Conservation (phyloP, 2,329 filamentous ascomycete genomes). For the Fusarium robinianum region DNA sequence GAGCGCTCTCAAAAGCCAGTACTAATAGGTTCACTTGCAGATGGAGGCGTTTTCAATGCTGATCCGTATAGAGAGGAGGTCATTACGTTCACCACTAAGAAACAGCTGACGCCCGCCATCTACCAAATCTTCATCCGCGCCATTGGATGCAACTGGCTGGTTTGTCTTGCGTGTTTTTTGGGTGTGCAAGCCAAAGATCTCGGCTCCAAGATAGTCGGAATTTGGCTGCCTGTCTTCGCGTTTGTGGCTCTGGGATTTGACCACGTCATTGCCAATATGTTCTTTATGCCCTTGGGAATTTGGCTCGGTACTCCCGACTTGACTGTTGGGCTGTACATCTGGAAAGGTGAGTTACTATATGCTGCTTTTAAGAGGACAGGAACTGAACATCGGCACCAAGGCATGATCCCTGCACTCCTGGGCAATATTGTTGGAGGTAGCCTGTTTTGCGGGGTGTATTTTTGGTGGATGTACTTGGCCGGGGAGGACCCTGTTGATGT, state of each 20-base stretch:
- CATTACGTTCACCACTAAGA: slow-evolving; percentile 52
- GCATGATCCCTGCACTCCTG: slow-evolving; percentile 55
- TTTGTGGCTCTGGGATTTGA: slow-evolving; percentile 59
- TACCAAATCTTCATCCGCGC: slow-evolving; percentile 58
- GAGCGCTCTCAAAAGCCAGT: neutral
- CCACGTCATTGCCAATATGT: slow-evolving; percentile 63
- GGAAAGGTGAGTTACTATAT: slow-evolving; percentile 48
- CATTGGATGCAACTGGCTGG: slow-evolving; percentile 63
- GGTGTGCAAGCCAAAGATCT: slow-evolving; percentile 55
- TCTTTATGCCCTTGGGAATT: slow-evolving; percentile 56
- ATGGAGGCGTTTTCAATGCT: slow-evolving; percentile 49
- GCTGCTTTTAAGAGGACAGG: neutral
- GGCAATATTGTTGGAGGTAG: slow-evolving; percentile 60
- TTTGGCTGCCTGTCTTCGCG: slow-evolving; percentile 61
- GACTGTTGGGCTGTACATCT: slow-evolving; percentile 57
- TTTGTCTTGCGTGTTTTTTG: slow-evolving; percentile 57
- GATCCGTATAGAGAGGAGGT: slow-evolving; percentile 50
- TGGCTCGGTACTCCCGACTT: slow-evolving; percentile 51
- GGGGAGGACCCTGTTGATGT: slow-evolving; percentile 17
- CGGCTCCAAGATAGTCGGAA: slow-evolving; percentile 56
- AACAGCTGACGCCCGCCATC: slow-evolving; percentile 53
- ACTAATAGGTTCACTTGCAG: slow-evolving; percentile 28
- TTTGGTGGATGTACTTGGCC: slow-evolving; percentile 33
- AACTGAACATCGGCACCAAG: slow-evolving; percentile 4
- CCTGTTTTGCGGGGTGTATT: slow-evolving; percentile 53